Base-by-base conservation (phyloP, 768 basidiomycete genomes). In the Coprinellus micaceus region DNA sequence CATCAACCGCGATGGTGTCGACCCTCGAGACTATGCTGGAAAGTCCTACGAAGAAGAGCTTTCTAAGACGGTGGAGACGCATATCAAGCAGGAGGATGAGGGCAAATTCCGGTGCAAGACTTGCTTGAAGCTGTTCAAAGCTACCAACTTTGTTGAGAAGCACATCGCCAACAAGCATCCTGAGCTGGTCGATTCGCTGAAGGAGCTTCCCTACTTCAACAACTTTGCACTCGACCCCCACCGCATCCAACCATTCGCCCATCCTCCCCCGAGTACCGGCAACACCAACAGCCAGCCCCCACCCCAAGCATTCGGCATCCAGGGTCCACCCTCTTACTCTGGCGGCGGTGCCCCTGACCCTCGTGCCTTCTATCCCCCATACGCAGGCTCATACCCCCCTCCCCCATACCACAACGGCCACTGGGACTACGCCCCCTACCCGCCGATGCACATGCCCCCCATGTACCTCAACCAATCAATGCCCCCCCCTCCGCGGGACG, bases 81-180 rank as follows among this genome's bases (percentile, higher is more conserved):
- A 80, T 68, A 82, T 98, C 69, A 95, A 95, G 73, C 90, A 94
- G 68, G 96, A 98, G 71, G 96, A 98, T 62, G 93, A 96, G 71
- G 91, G 88, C 65, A 98, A 97, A 69, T 98, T 91, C 75, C 82
- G 97, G 60, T 99, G 97, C 77, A 96, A 92, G 77, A 87, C 86
- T 26, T 99, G 97, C 71, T 88, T 86, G 72, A 99, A 99, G 76
- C 79, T 98, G 21, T 99, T 99, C 86, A 95, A 95, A 70, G 97
- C 94, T 3, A 89, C 91, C 30, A 85, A 94, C 24, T 99, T 98
- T 72, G 91, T 98, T 47, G 93, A 96, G 74, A 98, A 98, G 78
- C 97, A 99, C 69, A 87, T 99, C 58, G 83, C 87, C 12, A 93
- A 95, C 69, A 98, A 98, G 69, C 97, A 99, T 68, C 77, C 88